Evolutionary conservation across 2,329 filamentous ascomycete genomes (phyloP).

Genomic region (Apiospora aurea): DNA sequence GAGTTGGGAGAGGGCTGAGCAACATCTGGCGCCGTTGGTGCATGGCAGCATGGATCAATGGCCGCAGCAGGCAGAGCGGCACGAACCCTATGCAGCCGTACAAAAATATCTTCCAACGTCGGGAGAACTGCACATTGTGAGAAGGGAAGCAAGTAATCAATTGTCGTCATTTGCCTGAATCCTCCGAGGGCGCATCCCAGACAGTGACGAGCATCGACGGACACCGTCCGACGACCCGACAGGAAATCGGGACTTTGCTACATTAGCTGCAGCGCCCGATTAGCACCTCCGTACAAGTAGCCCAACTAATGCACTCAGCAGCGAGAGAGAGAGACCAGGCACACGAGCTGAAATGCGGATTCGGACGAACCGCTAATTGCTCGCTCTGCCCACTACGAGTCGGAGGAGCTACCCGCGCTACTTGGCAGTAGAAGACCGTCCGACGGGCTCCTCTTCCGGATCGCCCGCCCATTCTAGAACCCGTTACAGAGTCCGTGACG

Average conservation of each 20-base stretch:
- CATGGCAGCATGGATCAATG: not conserved
- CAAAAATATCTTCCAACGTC: not conserved
- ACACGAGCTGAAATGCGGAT: slow-evolving; percentile 20
- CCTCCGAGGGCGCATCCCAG: not conserved
- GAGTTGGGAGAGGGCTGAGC: slow-evolving; percentile 4
- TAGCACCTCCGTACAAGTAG: not conserved
- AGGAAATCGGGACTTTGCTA: not conserved
- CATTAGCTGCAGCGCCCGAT: not conserved
- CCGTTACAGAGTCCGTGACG: not conserved
- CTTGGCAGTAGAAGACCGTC: not conserved
- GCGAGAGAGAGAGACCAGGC: not conserved
- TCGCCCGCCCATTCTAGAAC: not conserved
- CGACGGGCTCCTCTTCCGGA: not conserved
- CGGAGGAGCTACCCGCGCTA: slow-evolving; percentile 10
- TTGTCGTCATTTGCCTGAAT: not conserved
- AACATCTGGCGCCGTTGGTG: not conserved
- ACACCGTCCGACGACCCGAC: not conserved
- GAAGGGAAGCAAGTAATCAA: not conserved
- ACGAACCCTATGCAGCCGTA: not conserved
- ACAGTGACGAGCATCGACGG: not conserved
- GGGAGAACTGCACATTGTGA: not conserved
- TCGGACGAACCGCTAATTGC: not conserved
- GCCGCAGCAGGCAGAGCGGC: not conserved
- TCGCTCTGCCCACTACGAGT: not conserved
- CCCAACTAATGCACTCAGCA: not conserved